These are phyloP conservation scores for Venturia effusa DNA, from an alignment of 2,329 filamentous ascomycete species.

Conservation along the genomic window DNA sequence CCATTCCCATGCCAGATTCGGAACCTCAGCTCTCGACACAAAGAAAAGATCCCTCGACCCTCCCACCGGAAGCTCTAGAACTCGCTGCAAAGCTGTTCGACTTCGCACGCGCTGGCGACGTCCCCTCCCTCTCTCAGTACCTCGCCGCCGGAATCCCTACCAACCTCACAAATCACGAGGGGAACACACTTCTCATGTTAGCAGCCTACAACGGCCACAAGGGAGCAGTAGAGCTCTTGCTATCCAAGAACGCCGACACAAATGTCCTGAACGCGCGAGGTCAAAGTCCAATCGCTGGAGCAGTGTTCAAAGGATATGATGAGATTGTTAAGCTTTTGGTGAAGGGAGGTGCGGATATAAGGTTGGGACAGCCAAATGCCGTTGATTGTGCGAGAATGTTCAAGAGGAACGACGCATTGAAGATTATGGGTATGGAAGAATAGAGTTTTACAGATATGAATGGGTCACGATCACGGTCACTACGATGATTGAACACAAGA, in stretches of 20 bases:
- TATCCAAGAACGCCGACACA: conserved; percentile 53
- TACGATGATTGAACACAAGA: too few relatives aligned
- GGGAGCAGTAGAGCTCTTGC: conserved; percentile 47
- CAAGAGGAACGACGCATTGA: conserved; percentile 22
- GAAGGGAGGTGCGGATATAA: conserved; percentile 31
- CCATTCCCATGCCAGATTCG: background rate
- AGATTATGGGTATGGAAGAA: conserved; percentile 5
- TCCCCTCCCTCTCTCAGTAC: conserved; percentile 49
- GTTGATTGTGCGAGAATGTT: conserved; percentile 38
- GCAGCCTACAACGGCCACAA: conserved; percentile 59
- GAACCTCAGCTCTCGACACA: background rate
- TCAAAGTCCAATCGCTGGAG: conserved; percentile 59
- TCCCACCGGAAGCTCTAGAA: conserved; percentile 55
- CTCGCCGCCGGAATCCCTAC: conserved; percentile 54
- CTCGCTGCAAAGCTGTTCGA: conserved; percentile 58
- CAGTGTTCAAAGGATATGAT: conserved; percentile 61
- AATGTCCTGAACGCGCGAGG: conserved; percentile 58
- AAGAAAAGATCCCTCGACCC: conserved; percentile 13
- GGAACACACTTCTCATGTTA: conserved; percentile 66
- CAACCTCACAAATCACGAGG: conserved; percentile 63
- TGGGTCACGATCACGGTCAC: background rate
- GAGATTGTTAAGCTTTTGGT: conserved; percentile 48
- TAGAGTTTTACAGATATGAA: background rate
- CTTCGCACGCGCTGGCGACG: conserved; percentile 50
- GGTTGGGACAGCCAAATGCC: conserved; percentile 33